Conservation (phyloP, 805 yeast genomes). For the Vanderwaltozyma polyspora region DNA sequence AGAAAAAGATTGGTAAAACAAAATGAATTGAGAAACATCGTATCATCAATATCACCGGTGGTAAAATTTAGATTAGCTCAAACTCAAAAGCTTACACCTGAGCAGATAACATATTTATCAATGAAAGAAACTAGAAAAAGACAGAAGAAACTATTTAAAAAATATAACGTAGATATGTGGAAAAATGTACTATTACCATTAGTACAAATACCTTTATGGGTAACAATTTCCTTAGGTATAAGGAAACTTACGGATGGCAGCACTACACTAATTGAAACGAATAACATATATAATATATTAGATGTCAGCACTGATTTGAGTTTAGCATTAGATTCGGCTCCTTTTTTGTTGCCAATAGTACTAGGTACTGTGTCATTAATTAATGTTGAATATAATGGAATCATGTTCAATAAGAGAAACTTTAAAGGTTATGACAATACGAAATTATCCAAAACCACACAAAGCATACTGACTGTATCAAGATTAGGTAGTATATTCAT, state of each 20-base stretch:
- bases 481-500: slow-evolving; percentile 67
- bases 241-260: slow-evolving; percentile 32
- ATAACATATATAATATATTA: slow-evolving; percentile 7
- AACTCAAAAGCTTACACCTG: slow-evolving; percentile 40
- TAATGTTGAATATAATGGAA: slow-evolving; percentile 75
- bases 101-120: slow-evolving; percentile 64
- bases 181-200: slow-evolving; percentile 66
- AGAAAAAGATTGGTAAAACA: slow-evolving; percentile 61
- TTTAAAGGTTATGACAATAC: not conserved
- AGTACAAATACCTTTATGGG: slow-evolving; percentile 82
- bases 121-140: slow-evolving; percentile 69
- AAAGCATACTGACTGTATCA: slow-evolving; percentile 53
- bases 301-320: slow-evolving; percentile 35
- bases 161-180: slow-evolving; percentile 65
- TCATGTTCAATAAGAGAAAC: slow-evolving; percentile 28
- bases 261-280: not conserved
- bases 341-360: slow-evolving; percentile 63
- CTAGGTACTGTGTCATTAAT: slow-evolving; percentile 62
- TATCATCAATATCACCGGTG: slow-evolving; percentile 67
- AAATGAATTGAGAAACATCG: slow-evolving; percentile 56
- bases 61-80: slow-evolving; percentile 42
- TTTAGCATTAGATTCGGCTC: slow-evolving; percentile 44
- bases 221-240: slow-evolving; percentile 62
- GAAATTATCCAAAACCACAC: slow-evolving; percentile 18
- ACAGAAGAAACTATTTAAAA: slow-evolving; percentile 58